Evolutionary conservation across 768 basidiomycete genomes (phyloP), one percentile per base, ranked within the genome.

Genomic region (Coprinellus micaceus): DNA sequence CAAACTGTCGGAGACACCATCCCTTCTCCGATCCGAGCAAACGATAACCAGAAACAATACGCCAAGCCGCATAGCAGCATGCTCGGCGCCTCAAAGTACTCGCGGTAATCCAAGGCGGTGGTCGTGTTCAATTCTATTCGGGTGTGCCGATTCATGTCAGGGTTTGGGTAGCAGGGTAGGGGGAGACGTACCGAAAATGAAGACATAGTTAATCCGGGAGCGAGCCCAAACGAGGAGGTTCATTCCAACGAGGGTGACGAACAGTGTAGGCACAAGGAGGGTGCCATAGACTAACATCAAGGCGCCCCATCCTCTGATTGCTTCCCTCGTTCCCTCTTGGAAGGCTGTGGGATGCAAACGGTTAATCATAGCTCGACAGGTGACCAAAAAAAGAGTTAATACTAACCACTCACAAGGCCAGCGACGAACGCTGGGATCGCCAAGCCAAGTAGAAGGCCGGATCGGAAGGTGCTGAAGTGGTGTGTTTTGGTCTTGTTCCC

Each of bases 191-290:
- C 89, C 89, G 64, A 95, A 91, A 33, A 95, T 91, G 68, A 98
- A 96, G n/a, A 86, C 81, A 63, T 94, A 96, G 66, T 98, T 98
- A 62, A 99, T 93, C 45, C 89, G 79, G 4, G 85, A 75, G 4
- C 72, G 70, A 0, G 82, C 77, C 88, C 91, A 99, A 0, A 86
- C 88, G 21, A 86, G 61, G 4, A 98, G 60, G 66, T 99, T 98
- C n/a, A 89, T 56, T 24, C 91, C 89, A 53, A 98, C 82, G 1
- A 97, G 72, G 29, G 92, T 58, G 1, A 84, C 76, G 64, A 97
- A 89, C 2, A 96, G 59, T 5, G 86, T 76, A 0, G 94, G 94
- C 3, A 97, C 68, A 43, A 84, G 69, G 24, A 96, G 69, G 4
- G 86, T 77, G 0, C 81, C 86, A 65, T 97, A 99, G 19, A 95